Base-by-base conservation (phyloP, 2,329 filamentous ascomycete genomes). In the Kalmusia sp. region DNA sequence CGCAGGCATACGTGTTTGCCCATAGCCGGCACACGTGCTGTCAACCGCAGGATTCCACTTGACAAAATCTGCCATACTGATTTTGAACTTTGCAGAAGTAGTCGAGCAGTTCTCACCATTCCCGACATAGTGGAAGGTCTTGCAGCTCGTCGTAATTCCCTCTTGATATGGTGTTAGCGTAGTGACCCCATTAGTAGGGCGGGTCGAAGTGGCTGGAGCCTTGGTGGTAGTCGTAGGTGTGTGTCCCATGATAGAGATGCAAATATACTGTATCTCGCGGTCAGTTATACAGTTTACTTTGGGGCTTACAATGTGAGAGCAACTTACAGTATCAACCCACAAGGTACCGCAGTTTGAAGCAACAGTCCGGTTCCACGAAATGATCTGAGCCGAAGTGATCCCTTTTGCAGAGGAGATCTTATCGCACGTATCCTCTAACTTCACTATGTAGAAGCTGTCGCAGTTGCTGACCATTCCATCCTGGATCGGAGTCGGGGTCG, bases 31-130 rank as follows among this genome's bases (percentile, higher is more conserved):
- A 28, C 39, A 37, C 11, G 45, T 50, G 4, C 43, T 43, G 7
- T 43, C 48, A 22, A 52, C 54, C 2, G 46, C 47, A 14, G 59
- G 24, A 45, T 56, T 62, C 59, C 59, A 62, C 43, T 48, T 53
- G 4, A 34, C 21, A 34, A 62, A 54, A n/a, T 57, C 30, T 4
- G 40, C 35, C 25, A 53, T 30, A 6, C 25, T 50, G 22, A 62
- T 54, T 4, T 25, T 39, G 35, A 55, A 51, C 19, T 31, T 19
- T 14, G 19, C 35, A n/a, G 40, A 17, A 31, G 59, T 34, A n/a
- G 19, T 30, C 14, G 8, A 6, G 45, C 41, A 61, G 11, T 3
- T 52, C 12, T 54, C 55, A 1, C 43, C 46, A 4, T 15, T 24
- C 19, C 30, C 25, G 1, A 61, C 51, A 17, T 34, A 51, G 22